Base-by-base conservation (phyloP, 208 protist genomes). In the Trypanosoma caninum region DNA sequence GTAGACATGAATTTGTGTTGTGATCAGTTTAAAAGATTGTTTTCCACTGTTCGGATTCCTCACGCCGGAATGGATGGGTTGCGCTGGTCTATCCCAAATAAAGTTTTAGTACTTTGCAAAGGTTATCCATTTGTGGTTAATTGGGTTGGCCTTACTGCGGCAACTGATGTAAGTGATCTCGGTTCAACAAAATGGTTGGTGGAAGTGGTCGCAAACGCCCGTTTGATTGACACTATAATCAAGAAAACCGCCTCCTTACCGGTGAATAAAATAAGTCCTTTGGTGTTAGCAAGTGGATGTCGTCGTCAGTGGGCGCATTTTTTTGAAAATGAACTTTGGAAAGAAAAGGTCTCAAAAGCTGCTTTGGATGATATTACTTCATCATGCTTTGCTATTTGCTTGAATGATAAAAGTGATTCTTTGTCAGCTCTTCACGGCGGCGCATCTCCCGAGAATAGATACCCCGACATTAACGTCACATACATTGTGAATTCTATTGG, bases 401-500 rank as follows among this genome's bases (percentile, higher is more conserved):
- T 69, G 18, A 47, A 69, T 30, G 47, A 57, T n/a, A 38, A 69
- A 30, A 30, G 37, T 33, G 64, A 69, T 22, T 23, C 48, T 22
- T 55, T 47, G 20, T 0, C 51, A 1, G 3, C 30, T 18, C 27
- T 69, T n/a, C 64, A 69, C 28, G 64, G 64, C 3, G 64, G 64
- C 18, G 47, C 22, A 25, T 50, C 46, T 37, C 64, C 64, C 23
- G 64, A 69, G 40, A 69, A 69, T 45, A 53, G 64, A 25, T 69
- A 69, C 18, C 64, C 64, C 23, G 64, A 69, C 33, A 69, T 69
- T 37, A 69, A 69, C 40, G 64, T 69, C 1, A 51, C 41, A 20
- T 69, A 62, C 40, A 37, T 34, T 23, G 18, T 69, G 8, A 37
- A 62, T 31, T 47, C 64, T 4, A 22, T n/a, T 31, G 64, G 64